Base-by-base conservation (phyloP, 2,329 filamentous ascomycete genomes). In the Exophiala sp. region DNA sequence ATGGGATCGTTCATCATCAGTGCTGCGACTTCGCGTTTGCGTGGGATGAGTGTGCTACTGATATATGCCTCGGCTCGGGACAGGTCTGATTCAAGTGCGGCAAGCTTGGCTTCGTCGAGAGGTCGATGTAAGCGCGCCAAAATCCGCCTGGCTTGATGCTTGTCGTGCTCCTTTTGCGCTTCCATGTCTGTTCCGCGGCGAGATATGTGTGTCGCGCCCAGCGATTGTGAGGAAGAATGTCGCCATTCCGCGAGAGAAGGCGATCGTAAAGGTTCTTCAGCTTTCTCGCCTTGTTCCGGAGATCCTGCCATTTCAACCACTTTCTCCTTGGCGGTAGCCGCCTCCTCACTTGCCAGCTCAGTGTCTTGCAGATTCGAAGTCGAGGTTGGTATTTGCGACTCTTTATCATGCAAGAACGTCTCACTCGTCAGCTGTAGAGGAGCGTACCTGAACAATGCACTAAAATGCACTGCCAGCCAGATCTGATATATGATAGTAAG, bases 1-100 rank as follows among this genome's bases (percentile, higher is more conserved):
- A 57, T 57, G 6, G 54, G 54, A 39, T 57, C 54, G n/a, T 57
- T 54, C 36, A 54, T 53, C 54, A 57, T 57, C 39, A 41, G 50
- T 33, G 43, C 38, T 11, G 46, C 20, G 29, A 57, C 38, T 29
- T 53, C 50, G 38, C 47, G 45, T 40, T 54, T 44, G 35, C 54
- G 54, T 24, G 54, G 54, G 21, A 57, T 54, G 3, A 56, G 24
- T 7, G 21, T 43, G 43, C 48, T 47, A 36, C 54, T 41, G 16
- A 48, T 36, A 38, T 36, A 43, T 33, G 39, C 50, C 18, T 57
- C 44, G 21, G 40, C 50, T 49, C 18, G 16, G 2, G 16, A 38
- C 41, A 47, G 21, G 38, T 47, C 36, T 32, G 48, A 47, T 32
- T 55, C 53, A 7, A 55, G 53, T 16, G 33, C 34, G 5, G 53